A percentile compares a stretch with the other conserved stretches of the same genome.
Conservation (phyloP, 192 early-diverging fungal species). For the Mycoemilia scoparia region DNA sequence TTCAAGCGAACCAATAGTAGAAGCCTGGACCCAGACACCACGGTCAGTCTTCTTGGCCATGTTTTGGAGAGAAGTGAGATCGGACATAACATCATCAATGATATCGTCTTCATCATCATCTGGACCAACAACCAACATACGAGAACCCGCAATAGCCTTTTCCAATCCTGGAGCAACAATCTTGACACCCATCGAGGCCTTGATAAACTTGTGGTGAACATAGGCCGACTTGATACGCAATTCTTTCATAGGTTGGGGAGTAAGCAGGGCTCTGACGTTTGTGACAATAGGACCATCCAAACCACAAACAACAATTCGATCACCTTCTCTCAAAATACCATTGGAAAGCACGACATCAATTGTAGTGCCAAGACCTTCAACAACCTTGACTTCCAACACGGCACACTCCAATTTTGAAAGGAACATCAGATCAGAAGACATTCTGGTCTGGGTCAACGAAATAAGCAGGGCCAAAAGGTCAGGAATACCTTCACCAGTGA, state of each 20-base stretch:
- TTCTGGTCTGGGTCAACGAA: conserved; percentile 78
- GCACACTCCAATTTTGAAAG: conserved; percentile 91
- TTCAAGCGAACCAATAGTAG: conserved; percentile 92
- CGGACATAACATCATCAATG: conserved; percentile 86
- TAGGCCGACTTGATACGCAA: conserved; percentile 92
- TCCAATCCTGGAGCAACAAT: conserved; percentile 86
- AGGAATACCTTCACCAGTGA: conserved; percentile 95
- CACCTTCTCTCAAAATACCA: conserved; percentile 85
- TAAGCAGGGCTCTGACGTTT: conserved; percentile 78
- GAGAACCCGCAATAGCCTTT: conserved; percentile 92
- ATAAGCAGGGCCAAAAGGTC: conserved; percentile 87
- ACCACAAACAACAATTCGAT: conserved; percentile 89
- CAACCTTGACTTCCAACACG: conserved; percentile 96
- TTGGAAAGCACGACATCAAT: conserved; percentile 95
- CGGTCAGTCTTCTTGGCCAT: conserved; percentile 65
- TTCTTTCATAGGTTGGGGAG: conserved; percentile 98
- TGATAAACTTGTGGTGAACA: conserved; percentile 88
- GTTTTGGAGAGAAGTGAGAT: conserved; percentile 56
- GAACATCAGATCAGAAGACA: conserved; percentile 94
- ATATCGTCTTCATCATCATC: conserved; percentile 95
- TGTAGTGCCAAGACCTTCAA: conserved; percentile 95
- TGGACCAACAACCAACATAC: conserved; percentile 76
- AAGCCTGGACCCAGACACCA: conserved; percentile 97
- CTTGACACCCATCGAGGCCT: conserved; percentile 94
- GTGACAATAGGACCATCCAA: conserved; percentile 85